These are phyloP conservation scores for Coemansia sp. DNA, from an alignment of 192 early-diverging fungal genomes.

Conservation along the genomic window DNA sequence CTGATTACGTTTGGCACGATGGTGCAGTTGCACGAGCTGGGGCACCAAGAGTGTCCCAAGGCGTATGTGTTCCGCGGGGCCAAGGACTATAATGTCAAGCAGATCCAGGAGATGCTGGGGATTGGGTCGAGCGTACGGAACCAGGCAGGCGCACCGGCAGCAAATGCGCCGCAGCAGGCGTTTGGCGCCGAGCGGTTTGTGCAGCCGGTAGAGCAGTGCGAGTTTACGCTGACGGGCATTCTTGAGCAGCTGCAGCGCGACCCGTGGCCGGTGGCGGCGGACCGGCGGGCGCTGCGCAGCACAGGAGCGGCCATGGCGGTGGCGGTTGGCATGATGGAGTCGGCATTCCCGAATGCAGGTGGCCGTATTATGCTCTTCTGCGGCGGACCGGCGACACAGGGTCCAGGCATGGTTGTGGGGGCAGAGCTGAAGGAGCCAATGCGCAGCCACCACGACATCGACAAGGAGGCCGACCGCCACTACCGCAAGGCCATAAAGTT, in stretches of 20 bases:
- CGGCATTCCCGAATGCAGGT: conserved; percentile 89
- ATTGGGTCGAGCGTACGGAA: conserved; percentile 57
- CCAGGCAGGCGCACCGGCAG: conserved; percentile 31
- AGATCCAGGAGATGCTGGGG: conserved; percentile 98
- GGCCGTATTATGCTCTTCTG: conserved; percentile 90
- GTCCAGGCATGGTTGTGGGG: conserved; percentile 94
- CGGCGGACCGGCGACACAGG: conserved; percentile 91
- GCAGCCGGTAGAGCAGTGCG: conserved; percentile 89
- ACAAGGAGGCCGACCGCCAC: conserved; percentile 90
- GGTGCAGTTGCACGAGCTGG: conserved; percentile 98
- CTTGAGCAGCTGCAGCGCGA: conserved; percentile 96
- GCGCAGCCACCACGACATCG: conserved; percentile 97
- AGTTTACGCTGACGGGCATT: conserved; percentile 92
- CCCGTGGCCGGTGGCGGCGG: conserved; percentile 91
- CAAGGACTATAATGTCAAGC: conserved; percentile 94
- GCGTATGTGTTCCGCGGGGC: conserved; percentile 96
- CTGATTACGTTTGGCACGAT: conserved; percentile 97
- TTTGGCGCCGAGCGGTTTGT: conserved; percentile 73
- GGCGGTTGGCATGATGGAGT: conserved; percentile 89
- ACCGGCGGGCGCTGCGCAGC: conserved; percentile 89
- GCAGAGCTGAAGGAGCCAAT: conserved; percentile 90
- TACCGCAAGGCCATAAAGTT: conserved; percentile 95
- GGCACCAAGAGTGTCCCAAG: conserved; percentile 93
- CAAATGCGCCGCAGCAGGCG: conserved; percentile 42
- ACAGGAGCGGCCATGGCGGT: conserved; percentile 94